phyloP scores from a whole-genome alignment of 2,329 filamentous ascomycete species.

The Cytospora piceae region DNA sequence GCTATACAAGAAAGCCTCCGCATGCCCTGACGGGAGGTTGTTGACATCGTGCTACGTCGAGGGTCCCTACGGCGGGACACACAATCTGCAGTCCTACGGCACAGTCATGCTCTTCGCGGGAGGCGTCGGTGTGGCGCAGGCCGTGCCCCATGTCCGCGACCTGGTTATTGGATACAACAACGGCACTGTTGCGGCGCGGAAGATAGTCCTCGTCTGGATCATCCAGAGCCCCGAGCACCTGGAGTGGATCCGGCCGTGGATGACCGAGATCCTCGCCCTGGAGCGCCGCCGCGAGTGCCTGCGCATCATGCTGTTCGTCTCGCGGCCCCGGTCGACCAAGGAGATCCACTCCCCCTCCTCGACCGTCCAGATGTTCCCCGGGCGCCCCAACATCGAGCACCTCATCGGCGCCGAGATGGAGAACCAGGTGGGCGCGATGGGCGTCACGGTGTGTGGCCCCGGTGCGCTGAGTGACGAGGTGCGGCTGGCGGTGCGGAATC shows the following conservation, averaged over 20 bases:
- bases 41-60: conserved; percentile 70
- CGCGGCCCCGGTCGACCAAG: conserved; percentile 73
- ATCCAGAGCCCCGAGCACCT: conserved; percentile 80
- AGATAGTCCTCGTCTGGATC: conserved; percentile 76
- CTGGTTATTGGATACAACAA: conserved; percentile 70
- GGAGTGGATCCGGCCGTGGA: conserved; percentile 83
- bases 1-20: conserved; percentile 69
- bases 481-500: conserved; percentile 65
- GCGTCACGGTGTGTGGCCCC: conserved; percentile 74
- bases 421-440: conserved; percentile 73
- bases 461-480: conserved; percentile 77
- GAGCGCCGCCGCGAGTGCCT: conserved; percentile 73
- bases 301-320: conserved; percentile 79
- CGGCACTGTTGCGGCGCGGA: conserved; percentile 71
- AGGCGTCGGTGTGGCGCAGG: conserved; percentile 80
- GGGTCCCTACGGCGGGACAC: conserved; percentile 76
- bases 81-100: conserved; percentile 74
- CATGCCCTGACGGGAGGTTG: conserved; percentile 63
- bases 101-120: conserved; percentile 80
- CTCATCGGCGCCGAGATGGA: conserved; percentile 75
- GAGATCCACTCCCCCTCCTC: conserved; percentile 78
- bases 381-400: conserved; percentile 73
- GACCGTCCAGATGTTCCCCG: conserved; percentile 84
- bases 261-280: conserved; percentile 79
- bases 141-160: conserved; percentile 74